Evolutionary conservation across 345 rosid genomes (phyloP), one percentile per base, ranked within the genome.

Genomic region (Acer yangbiense): DNA sequence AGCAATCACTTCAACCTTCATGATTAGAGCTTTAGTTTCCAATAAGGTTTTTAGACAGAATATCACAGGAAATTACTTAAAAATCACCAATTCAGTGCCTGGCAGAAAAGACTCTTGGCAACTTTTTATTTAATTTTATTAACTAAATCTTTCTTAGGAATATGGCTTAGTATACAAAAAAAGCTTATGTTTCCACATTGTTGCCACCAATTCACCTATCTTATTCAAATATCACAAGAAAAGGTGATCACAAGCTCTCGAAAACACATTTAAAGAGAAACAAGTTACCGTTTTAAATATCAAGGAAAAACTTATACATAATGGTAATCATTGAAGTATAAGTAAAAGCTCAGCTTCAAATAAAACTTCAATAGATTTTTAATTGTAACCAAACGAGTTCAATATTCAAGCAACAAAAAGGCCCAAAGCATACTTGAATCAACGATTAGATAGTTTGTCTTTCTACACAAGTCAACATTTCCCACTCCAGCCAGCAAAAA

Each of bases 401-500:
- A 4, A 67, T 32, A 52, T 65, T 68, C n/a, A 73, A 54, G 76
- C 46, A 69, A 27, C 46, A 43, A n/a, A 39, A 41, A 79, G 80
- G 50, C 18, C 16, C 57, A 74, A 18, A 82, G 16, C 92, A 78
- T 91, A 94, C 98, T 97, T 41, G 98, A 90, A 75, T 97, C 97
- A 44, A 97, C 99, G 17, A 91, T 93, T 76, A 97, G 98, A 77
- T 94, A 94, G 80, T 96, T 96, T 65, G 98, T 92, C 86, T 94
- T 96, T 65, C 97, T 94, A 79, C 98, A 82, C 82, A 96, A 78
- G 77, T 97, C 99, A 71, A 97, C 99, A 79, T 97, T 97, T 75
- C 99, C 99, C 60, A 97, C 99, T 72, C 99, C 99, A 81, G 98
- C 95, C 82, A 94, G 90, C 89, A 94, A 85, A 88, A 96, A 90